These are phyloP conservation scores for Turritis glabra DNA, from an alignment of 345 rosid genomes.

Conservation along the genomic window DNA sequence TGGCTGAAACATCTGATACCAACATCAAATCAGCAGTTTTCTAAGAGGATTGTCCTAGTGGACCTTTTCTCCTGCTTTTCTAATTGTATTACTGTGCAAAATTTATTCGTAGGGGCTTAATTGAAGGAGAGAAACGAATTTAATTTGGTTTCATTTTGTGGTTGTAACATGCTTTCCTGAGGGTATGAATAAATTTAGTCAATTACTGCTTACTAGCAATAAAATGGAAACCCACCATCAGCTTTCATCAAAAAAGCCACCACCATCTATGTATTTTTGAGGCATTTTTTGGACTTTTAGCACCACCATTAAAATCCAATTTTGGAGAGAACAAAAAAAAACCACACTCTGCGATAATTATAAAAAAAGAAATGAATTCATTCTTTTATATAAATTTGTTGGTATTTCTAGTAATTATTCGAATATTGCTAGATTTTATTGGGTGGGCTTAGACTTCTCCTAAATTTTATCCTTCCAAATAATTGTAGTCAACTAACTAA, in stretches of 20 bases:
- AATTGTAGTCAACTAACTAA: slow-evolving; percentile 24
- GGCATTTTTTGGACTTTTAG: neutral
- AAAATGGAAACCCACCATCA: neutral
- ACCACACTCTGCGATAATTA: no score
- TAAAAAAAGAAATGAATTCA: no score
- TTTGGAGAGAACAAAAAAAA: no score
- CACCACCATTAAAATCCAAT: neutral
- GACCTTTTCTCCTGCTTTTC: neutral
- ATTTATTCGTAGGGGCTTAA: neutral
- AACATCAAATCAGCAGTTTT: neutral
- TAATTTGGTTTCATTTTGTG: neutral
- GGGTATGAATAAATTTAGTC: neutral
- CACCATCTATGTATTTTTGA: neutral
- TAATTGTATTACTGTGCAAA: neutral
- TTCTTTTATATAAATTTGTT: neutral
- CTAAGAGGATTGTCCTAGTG: neutral
- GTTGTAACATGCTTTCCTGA: neutral
- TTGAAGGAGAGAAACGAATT: neutral
- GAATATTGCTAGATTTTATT: neutral
- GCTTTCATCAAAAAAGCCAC: neutral
- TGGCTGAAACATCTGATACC: neutral
- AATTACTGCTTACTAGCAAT: neutral
- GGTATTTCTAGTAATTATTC: neutral
- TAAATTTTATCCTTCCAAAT: slow-evolving; percentile 30
- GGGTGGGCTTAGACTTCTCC: slow-evolving; percentile 16